phyloP scores from a whole-genome alignment of 352 stramenopile species.

The Phytophthora podocarpi region DNA sequence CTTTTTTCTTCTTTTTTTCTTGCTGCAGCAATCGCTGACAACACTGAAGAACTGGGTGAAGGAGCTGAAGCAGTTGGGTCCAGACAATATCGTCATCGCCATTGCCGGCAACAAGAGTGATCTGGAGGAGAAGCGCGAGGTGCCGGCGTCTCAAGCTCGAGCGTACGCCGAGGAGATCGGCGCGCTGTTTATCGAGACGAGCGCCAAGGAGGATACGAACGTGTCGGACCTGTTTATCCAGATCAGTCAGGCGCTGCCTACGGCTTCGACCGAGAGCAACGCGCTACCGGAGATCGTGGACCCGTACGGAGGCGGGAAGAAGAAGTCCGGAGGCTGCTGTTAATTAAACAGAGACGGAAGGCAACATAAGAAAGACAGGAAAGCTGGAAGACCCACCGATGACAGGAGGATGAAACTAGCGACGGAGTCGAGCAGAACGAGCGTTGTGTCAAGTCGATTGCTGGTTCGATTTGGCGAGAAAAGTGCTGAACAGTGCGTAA shows the following conservation, averaged over 20 bases:
- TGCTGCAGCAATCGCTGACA: slow-evolving; percentile 84
- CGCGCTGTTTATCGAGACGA: slow-evolving; percentile 94
- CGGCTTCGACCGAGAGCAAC: slow-evolving; percentile 76
- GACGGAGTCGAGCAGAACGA: slow-evolving; percentile 2
- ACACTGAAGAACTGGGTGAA: slow-evolving; percentile 96
- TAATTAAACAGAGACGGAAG: slow-evolving; percentile 25
- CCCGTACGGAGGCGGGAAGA: slow-evolving; percentile 82
- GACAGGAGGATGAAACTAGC: slow-evolving; percentile 17
- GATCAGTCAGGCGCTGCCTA: slow-evolving; percentile 85
- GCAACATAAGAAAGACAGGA: slow-evolving; percentile 8
- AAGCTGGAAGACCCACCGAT: slow-evolving; percentile 8
- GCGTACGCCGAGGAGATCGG: slow-evolving; percentile 94
- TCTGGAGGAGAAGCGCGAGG: slow-evolving; percentile 89
- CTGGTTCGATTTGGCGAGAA: slow-evolving; percentile 12
- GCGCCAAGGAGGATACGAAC: slow-evolving; percentile 94
- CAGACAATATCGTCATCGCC: slow-evolving; percentile 94
- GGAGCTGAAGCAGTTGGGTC: slow-evolving; percentile 92
- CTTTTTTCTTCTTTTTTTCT: neutral
- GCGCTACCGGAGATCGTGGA: slow-evolving; percentile 87
- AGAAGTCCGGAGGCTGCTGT: slow-evolving; percentile 86
- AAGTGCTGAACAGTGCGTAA: slow-evolving; percentile 41
- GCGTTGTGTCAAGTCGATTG: neutral
- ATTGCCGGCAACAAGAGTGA: slow-evolving; percentile 97
- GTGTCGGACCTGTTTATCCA: slow-evolving; percentile 94
- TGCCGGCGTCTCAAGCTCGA: slow-evolving; percentile 82